These are phyloP conservation scores for Fulvia fulva DNA, from an alignment of 2,329 filamentous ascomycete species.

Conservation along the genomic window DNA sequence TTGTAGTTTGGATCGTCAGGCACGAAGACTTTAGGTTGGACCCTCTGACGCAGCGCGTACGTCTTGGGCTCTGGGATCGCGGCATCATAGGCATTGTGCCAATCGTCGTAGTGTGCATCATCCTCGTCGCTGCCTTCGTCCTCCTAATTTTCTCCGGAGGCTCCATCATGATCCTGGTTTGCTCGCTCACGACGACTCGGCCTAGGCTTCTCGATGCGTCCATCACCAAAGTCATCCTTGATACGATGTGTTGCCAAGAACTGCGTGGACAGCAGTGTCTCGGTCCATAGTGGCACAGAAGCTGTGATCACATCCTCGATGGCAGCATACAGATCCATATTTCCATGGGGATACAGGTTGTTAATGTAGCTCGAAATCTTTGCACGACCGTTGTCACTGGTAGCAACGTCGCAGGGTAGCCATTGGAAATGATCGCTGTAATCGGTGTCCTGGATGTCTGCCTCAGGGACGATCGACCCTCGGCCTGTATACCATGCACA, in stretches of 20 bases:
- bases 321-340: slow-evolving; percentile 20
- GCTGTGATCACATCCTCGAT: slow-evolving; percentile 24
- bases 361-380: slow-evolving; percentile 28
- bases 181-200: not conserved
- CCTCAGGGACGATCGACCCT: slow-evolving; percentile 23
- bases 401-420: slow-evolving; percentile 23
- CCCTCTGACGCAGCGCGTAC: not conserved
- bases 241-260: not conserved
- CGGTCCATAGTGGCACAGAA: slow-evolving; percentile 26
- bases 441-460: not conserved
- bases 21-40: not conserved
- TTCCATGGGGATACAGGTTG: slow-evolving; percentile 23
- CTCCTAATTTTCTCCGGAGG: not conserved
- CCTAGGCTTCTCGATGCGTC: not conserved
- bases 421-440: slow-evolving; percentile 21
- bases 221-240: not conserved
- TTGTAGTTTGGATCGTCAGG: not conserved
- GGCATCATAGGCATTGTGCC: not conserved
- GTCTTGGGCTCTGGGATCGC: not conserved
- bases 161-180: not conserved
- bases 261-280: slow-evolving; percentile 4
- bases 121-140: not conserved
- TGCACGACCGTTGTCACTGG: slow-evolving; percentile 8
- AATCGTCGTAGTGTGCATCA: not conserved
- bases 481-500: slow-evolving; percentile 29